phyloP scores from a whole-genome alignment of 2,329 filamentous ascomycete genomes.

The Aureobasidium sp. region DNA sequence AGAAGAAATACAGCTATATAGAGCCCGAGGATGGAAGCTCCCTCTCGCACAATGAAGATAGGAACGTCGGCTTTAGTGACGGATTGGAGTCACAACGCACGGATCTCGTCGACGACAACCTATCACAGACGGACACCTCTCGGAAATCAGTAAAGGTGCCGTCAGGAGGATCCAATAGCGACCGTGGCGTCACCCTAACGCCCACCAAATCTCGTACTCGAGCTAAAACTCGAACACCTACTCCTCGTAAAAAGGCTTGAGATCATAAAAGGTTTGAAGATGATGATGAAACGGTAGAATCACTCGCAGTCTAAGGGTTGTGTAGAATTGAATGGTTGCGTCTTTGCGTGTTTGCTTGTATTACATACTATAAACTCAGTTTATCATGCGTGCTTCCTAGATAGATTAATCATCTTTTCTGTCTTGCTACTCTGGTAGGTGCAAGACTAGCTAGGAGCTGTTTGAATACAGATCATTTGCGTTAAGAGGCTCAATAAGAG shows the following conservation, averaged over 20 bases:
- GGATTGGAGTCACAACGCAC: background rate
- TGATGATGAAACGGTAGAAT: conserved; percentile 2
- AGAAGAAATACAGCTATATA: conserved; percentile 5
- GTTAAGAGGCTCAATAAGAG: background rate
- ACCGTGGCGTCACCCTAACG: background rate
- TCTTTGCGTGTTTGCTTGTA: background rate
- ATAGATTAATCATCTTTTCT: too few relatives aligned
- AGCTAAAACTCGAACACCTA: background rate
- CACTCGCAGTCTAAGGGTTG: conserved; percentile 2
- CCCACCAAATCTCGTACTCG: conserved; percentile 5
- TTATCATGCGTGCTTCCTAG: background rate
- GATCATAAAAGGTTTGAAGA: background rate
- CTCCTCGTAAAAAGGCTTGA: background rate
- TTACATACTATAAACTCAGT: background rate
- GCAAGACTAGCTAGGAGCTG: background rate
- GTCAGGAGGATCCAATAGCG: conserved; percentile 2
- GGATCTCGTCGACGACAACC: background rate
- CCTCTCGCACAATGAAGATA: background rate
- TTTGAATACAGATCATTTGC: background rate
- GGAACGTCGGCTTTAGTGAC: background rate
- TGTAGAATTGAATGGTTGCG: background rate
- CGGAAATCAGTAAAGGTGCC: background rate
- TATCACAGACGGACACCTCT: conserved; percentile 4
- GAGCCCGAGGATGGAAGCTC: background rate
- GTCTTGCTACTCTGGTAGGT: background rate